Conservation (phyloP, 1,139 yeast species). For the Torulaspora pretoriensis region DNA sequence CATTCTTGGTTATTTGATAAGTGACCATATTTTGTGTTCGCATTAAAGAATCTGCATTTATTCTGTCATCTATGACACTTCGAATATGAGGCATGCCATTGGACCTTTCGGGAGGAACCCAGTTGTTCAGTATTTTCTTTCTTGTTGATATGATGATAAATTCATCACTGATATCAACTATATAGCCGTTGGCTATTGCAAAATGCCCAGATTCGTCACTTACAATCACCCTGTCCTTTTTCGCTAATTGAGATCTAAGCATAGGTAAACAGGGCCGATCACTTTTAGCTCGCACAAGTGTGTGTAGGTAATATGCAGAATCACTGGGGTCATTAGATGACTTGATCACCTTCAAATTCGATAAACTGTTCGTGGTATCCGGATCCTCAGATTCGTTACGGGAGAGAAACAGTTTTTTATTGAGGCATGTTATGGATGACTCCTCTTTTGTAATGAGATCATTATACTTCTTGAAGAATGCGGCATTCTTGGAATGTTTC, state of each 20-base stretch:
- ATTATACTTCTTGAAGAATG: constrained; percentile 72
- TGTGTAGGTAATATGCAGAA: constrained; percentile 42
- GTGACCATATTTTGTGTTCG: constrained; percentile 22
- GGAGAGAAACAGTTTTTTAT: constrained; percentile 59
- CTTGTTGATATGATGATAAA: constrained; percentile 44
- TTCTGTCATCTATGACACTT: constrained; percentile 18
- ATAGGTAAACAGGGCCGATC: constrained; percentile 30
- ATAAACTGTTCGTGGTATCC: constrained; percentile 54
- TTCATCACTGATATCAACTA: constrained; percentile 43
- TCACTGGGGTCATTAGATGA: constrained; percentile 35
- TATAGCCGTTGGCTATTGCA: constrained; percentile 62
- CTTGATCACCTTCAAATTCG: constrained; percentile 41
- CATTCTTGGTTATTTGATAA: constrained; percentile 78
- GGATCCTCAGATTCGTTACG: constrained; percentile 56
- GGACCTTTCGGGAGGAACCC: constrained; percentile 5
- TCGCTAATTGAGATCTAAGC: constrained; percentile 43
- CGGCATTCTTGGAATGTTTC: constrained; percentile 24
- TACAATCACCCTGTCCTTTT: constrained; percentile 57
- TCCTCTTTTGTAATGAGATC: constrained; percentile 71
- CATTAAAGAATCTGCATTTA: constrained; percentile 7
- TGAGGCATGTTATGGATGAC: constrained; percentile 48
- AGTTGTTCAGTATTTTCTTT: constrained; percentile 45
- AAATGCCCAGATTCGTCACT: constrained; percentile 82
- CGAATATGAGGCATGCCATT: constrained; percentile 5
- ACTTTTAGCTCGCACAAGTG: constrained; percentile 41